phyloP scores from a whole-genome alignment of 345 rosid species.

The Hypericum perforatum region DNA sequence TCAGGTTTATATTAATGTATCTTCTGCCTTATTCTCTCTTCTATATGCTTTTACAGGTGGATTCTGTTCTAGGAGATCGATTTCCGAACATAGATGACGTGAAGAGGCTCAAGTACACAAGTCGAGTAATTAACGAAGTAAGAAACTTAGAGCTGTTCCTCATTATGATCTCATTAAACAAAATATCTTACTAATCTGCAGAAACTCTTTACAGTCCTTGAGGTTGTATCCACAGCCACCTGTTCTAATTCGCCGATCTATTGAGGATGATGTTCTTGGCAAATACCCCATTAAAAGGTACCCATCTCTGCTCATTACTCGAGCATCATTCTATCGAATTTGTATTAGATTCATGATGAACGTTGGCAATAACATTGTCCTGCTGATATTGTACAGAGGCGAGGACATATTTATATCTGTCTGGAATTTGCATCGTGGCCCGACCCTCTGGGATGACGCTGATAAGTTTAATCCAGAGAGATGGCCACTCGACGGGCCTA shows the following conservation, averaged over 20 bases:
- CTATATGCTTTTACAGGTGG: slow-evolving; percentile 45
- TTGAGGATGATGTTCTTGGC: slow-evolving; percentile 65
- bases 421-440: slow-evolving; percentile 92
- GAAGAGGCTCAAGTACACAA: slow-evolving; percentile 85
- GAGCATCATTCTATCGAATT: not conserved
- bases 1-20: too few relatives aligned
- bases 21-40: not conserved
- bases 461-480: slow-evolving; percentile 90
- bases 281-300: slow-evolving; percentile 73
- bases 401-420: slow-evolving; percentile 92
- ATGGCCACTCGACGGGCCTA: slow-evolving; percentile 93
- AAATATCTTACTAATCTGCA: slow-evolving; percentile 8
- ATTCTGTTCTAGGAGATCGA: slow-evolving; percentile 78
- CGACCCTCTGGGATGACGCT: slow-evolving; percentile 62
- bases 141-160: slow-evolving; percentile 5
- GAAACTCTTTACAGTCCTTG: slow-evolving; percentile 50
- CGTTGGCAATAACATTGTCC: too few relatives aligned
- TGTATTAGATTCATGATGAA: not conserved
- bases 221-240: slow-evolving; percentile 98
- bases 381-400: slow-evolving; percentile 33
- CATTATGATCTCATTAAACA: slow-evolving; percentile 1
- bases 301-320: not conserved
- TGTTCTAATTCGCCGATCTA: slow-evolving; percentile 81
- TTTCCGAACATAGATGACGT: slow-evolving; percentile 70
- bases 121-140: slow-evolving; percentile 90